phyloP scores from a whole-genome alignment of 352 stramenopile species.

The Halophytophthora polymorphica region DNA sequence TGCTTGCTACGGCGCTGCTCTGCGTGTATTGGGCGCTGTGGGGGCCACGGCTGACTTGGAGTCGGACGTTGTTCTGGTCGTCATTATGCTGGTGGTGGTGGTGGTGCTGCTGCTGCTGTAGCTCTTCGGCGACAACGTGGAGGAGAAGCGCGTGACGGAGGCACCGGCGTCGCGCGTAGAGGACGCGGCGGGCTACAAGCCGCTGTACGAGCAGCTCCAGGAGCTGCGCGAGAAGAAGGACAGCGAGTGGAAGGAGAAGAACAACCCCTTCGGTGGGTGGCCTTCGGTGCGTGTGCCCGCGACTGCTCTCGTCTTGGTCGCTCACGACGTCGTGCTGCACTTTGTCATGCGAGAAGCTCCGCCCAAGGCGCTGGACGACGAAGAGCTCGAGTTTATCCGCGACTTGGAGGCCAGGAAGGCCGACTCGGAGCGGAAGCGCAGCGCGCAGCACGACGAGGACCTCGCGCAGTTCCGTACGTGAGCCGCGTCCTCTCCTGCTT shows the following conservation, averaged over 20 bases:
- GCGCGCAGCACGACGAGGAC: conserved; percentile 73
- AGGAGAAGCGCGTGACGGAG: conserved; percentile 78
- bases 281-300: neutral
- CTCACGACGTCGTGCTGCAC: neutral
- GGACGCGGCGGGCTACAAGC: conserved; percentile 55
- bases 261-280: conserved; percentile 79
- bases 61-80: neutral
- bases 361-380: conserved; percentile 82
- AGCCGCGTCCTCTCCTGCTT: neutral
- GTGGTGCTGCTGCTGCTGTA: conserved; percentile 14
- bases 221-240: conserved; percentile 78
- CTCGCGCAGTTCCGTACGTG: conserved; percentile 65
- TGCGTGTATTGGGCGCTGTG: neutral
- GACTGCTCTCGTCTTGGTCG: neutral
- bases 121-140: conserved; percentile 86
- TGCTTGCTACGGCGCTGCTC: neutral
- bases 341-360: conserved; percentile 36
- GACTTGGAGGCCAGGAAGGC: conserved; percentile 60
- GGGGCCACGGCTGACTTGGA: neutral
- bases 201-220: conserved; percentile 80
- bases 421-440: conserved; percentile 41
- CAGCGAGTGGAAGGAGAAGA: conserved; percentile 87
- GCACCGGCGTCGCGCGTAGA: conserved; percentile 37
- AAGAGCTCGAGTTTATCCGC: conserved; percentile 82
- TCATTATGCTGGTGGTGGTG: neutral